Evolutionary conservation across 805 yeast genomes (phyloP).

Genomic region (Metschnikowia cubensis): DNA sequence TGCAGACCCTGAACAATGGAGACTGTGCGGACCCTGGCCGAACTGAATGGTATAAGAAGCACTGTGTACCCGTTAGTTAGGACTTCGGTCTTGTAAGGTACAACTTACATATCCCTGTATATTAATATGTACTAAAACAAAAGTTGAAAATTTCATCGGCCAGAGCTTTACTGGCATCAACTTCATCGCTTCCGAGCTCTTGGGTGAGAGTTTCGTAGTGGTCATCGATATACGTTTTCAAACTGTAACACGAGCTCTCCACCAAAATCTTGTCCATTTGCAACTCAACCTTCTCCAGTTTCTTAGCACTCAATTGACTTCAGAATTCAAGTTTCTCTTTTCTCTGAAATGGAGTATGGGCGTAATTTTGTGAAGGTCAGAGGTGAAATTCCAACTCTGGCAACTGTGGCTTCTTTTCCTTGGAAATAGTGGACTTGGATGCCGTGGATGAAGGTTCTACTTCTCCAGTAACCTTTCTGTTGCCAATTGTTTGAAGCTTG

Average conservation of each 20-base stretch:
- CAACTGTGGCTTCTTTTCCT: constrained; percentile 15
- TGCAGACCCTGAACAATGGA: too few relatives aligned
- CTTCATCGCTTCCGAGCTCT: constrained; percentile 38
- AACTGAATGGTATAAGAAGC: too few relatives aligned
- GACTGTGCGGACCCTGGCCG: too few relatives aligned
- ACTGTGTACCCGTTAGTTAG: too few relatives aligned
- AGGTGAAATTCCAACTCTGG: constrained; percentile 34
- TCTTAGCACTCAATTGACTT: constrained; percentile 49
- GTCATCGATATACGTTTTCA: constrained; percentile 58
- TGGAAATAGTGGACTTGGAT: constrained; percentile 14
- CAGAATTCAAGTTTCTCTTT: constrained; percentile 48
- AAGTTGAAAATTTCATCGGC: too few relatives aligned
- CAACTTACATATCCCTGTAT: too few relatives aligned
- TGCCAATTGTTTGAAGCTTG: constrained; percentile 45
- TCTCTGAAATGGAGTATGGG: constrained; percentile 37
- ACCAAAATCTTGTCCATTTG: constrained; percentile 64
- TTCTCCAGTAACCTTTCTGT: constrained; percentile 12
- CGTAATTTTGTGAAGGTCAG: constrained; percentile 43
- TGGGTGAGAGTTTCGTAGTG: constrained; percentile 37
- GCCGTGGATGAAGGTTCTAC: constrained; percentile 7
- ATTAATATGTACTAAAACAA: too few relatives aligned
- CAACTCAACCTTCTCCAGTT: constrained; percentile 47
- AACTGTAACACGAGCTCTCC: constrained; percentile 68
- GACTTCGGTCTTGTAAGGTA: too few relatives aligned
- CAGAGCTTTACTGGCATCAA: constrained; percentile 26